These are phyloP conservation scores for Microbotryum silenes-acaulis DNA, from an alignment of 1,284 basidiomycete genomes.

Conservation along the genomic window DNA sequence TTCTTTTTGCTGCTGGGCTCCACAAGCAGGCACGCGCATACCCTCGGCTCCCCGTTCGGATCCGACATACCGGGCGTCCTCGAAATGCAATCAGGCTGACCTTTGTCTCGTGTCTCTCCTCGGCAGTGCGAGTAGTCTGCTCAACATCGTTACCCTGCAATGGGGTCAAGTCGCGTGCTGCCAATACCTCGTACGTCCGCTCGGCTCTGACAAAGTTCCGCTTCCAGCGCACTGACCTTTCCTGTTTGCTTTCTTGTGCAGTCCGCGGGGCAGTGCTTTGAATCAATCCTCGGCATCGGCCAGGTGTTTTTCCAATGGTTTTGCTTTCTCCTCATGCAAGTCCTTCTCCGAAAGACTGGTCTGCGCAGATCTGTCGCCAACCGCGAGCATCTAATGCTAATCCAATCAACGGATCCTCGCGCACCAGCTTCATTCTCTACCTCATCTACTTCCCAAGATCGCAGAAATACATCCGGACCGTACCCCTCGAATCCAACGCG, in stretches of 20 bases:
- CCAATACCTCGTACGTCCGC: conserved; percentile 54
- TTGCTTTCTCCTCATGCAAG: conserved; percentile 76
- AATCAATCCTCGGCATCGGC: conserved; percentile 71
- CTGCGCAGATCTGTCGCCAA: conserved; percentile 8
- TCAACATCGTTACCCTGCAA: conserved; percentile 63
- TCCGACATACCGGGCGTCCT: background rate
- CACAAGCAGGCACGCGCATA: conserved; percentile 45
- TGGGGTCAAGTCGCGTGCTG: conserved; percentile 83
- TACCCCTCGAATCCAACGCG: conserved; percentile 12
- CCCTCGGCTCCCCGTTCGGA: too few relatives aligned
- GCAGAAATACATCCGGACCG: conserved; percentile 56
- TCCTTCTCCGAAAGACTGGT: conserved; percentile 20
- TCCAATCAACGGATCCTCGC: background rate
- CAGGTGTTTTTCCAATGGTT: conserved; percentile 81
- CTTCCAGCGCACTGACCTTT: background rate
- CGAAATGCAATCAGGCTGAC: background rate
- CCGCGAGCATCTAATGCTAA: background rate
- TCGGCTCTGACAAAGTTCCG: background rate
- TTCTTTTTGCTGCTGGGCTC: conserved; percentile 90
- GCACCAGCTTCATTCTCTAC: conserved; percentile 69
- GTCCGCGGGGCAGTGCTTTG: conserved; percentile 66
- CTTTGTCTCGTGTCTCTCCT: background rate
- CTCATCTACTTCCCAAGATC: conserved; percentile 83
- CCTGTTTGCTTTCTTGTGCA: conserved; percentile 37
- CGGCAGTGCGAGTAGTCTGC: conserved; percentile 37